Evolutionary conservation across 2,329 filamentous ascomycete genomes (phyloP).

Genomic region (Beauveria medogensis): DNA sequence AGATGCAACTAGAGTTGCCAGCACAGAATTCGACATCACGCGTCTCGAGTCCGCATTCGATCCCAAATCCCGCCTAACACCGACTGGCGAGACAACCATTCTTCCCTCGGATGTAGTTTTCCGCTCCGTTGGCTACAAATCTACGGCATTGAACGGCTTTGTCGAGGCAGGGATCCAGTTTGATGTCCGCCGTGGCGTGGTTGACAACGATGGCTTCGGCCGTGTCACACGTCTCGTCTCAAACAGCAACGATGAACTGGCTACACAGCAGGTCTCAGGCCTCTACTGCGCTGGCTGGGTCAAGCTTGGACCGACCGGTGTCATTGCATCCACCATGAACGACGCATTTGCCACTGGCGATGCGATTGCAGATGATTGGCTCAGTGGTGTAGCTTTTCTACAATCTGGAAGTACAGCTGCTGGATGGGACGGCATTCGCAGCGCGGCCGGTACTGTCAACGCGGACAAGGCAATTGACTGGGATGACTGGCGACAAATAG

Average conservation of each 20-base stretch:
- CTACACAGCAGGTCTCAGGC: constrained; percentile 47
- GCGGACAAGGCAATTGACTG: constrained; percentile 63
- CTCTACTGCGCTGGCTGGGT: constrained; percentile 96
- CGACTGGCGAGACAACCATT: constrained; percentile 40
- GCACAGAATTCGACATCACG: constrained; percentile 60
- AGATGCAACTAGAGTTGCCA: constrained; percentile 44
- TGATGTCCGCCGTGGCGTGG: constrained; percentile 62
- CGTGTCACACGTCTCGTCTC: constrained; percentile 47
- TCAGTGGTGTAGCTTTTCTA: constrained; percentile 33
- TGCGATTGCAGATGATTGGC: constrained; percentile 73
- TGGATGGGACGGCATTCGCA: constrained; percentile 72
- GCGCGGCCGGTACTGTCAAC: constrained; percentile 43
- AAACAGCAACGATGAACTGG: constrained; percentile 22
- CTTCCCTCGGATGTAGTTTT: constrained; percentile 69
- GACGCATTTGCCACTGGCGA: constrained; percentile 90
- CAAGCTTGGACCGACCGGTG: constrained; percentile 86
- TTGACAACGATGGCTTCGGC: constrained; percentile 75
- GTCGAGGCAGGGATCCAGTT: constrained; percentile 68
- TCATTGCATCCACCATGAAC: constrained; percentile 92
- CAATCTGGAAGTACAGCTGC: constrained; percentile 13
- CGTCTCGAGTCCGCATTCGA: constrained; percentile 47
- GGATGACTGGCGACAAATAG: constrained; percentile 79
- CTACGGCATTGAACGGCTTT: constrained; percentile 68
- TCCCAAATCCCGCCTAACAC: constrained; percentile 38
- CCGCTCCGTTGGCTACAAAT: constrained; percentile 91